Conservation (phyloP, 495 filamentous ascomycete species). For the Corynascus novoguineensis region DNA sequence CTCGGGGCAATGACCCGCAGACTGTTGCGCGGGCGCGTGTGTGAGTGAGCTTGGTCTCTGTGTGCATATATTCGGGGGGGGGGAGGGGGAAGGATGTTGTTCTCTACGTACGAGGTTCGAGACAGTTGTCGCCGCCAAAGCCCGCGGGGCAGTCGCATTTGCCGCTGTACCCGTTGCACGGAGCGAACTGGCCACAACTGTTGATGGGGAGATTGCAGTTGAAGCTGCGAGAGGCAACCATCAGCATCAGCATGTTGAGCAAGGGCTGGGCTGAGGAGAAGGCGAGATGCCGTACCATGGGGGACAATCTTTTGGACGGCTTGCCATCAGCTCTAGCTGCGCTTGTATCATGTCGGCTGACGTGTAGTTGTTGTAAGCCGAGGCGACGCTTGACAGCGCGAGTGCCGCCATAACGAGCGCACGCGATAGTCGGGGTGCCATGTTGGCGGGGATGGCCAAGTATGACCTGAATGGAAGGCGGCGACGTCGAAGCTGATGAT, state of each 20-base stretch:
- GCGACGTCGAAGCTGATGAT: conserved; percentile 21
- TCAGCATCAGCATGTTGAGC: conserved; percentile 17
- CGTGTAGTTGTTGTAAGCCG: conserved; percentile 42
- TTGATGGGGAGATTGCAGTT: conserved; percentile 95
- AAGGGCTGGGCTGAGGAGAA: not conserved
- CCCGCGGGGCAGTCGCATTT: conserved; percentile 88
- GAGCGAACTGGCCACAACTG: conserved; percentile 79
- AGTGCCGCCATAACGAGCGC: conserved; percentile 33
- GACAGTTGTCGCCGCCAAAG: conserved; percentile 89
- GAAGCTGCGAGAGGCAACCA: conserved; percentile 54
- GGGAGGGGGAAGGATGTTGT: too few species aligned
- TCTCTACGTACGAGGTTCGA: conserved; percentile 56
- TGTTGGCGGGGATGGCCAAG: conserved; percentile 22
- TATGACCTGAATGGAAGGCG: conserved; percentile 28
- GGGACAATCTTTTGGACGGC: conserved; percentile 55
- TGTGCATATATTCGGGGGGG: not conserved
- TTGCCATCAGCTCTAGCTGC: conserved; percentile 46
- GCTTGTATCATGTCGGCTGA: conserved; percentile 48
- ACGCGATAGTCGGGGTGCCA: conserved; percentile 34
- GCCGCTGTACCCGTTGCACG: conserved; percentile 79
- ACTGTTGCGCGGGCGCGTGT: conserved; percentile 37
- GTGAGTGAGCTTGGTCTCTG: conserved; percentile 3
- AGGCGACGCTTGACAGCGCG: conserved; percentile 38
- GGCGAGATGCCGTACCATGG: conserved; percentile 49
- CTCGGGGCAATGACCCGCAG: conserved; percentile 82